Evolutionary conservation across 2,329 filamentous ascomycete genomes (phyloP).

Genomic region (Bipolaris sorokiniana): DNA sequence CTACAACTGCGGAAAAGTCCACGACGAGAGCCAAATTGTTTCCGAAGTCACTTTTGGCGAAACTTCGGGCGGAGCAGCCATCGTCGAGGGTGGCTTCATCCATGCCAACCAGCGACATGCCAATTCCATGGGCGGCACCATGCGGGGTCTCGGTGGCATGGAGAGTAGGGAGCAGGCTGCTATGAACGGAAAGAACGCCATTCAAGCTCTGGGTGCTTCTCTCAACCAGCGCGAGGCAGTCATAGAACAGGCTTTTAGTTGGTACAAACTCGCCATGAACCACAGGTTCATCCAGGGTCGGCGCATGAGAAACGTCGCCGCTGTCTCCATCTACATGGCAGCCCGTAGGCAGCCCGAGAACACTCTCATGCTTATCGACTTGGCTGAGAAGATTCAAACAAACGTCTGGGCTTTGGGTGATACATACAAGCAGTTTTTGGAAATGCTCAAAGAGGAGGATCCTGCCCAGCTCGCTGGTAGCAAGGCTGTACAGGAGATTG

Average conservation of each 20-base stretch:
- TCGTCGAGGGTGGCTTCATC: conserved; percentile 89
- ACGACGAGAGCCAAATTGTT: conserved; percentile 87
- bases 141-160: conserved; percentile 56
- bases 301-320: conserved; percentile 80
- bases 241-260: conserved; percentile 48
- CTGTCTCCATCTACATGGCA: conserved; percentile 89
- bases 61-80: conserved; percentile 79
- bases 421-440: conserved; percentile 83
- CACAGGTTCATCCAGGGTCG: conserved; percentile 70
- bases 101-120: conserved; percentile 84
- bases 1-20: conserved; percentile 81
- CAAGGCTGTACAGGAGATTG: conserved; percentile 72
- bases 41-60: conserved; percentile 92
- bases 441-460: conserved; percentile 70
- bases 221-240: conserved; percentile 48
- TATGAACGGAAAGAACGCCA: conserved; percentile 59
- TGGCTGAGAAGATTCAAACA: conserved; percentile 81
- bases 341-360: conserved; percentile 81
- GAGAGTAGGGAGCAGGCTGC: conserved; percentile 67
- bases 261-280: conserved; percentile 61
- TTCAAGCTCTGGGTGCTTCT: conserved; percentile 48
- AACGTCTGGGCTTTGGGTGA: conserved; percentile 93
- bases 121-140: conserved; percentile 61
- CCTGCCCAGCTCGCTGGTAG: conserved; percentile 34
- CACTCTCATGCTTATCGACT: conserved; percentile 91